Base-by-base conservation (phyloP, 192 early-diverging fungal genomes). In the Coemansia sp. region DNA sequence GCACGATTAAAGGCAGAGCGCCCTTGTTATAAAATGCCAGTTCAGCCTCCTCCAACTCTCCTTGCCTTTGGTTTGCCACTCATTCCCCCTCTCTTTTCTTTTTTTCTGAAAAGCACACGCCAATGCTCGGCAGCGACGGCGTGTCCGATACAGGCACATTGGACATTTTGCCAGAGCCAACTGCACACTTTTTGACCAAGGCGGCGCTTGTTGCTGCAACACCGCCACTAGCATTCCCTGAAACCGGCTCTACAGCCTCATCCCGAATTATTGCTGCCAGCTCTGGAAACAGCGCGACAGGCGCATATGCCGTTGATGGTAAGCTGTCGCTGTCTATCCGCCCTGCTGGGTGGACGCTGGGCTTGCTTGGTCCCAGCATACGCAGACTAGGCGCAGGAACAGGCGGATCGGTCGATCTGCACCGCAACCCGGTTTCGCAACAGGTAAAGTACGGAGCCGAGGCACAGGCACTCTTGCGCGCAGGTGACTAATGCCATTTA, bases 311-410 rank as follows among this genome's bases (percentile, higher is more conserved):
- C 1, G 63, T 80, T 15, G 76, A 72, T 17, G 71, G 70, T 34
- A 72, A 70, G 11, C 67, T 73, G 56, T 70, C 63, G 37, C 37
- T 80, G 52, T 62, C 60, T 19, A 26, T 80, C 1, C 50, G 76
- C 17, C 71, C 74, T 0, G 19, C 71, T 8, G 80, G 80, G 35
- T 82, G 70, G 61, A 71, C 74, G n/a, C 48, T 56, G 6, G 11
- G 29, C 24, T 32, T 40, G 33, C 58, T 74, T 53, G 80, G 80
- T 4, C 50, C 35, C 6, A 63, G 70, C 35, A 58, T 73, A 11
- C 58, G 56, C 34, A 50, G 59, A 14, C 53, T 82, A 55, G 80
- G 80, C 11, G 74, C 70, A 11, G 80, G 80, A 17, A 82, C 80
- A 9, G 80, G 80, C 29, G 74, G 80, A 2, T 53, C 18, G 15